These are phyloP conservation scores for Wickerhamiella alocasiicola DNA, from an alignment of 805 yeast species.

Conservation along the genomic window DNA sequence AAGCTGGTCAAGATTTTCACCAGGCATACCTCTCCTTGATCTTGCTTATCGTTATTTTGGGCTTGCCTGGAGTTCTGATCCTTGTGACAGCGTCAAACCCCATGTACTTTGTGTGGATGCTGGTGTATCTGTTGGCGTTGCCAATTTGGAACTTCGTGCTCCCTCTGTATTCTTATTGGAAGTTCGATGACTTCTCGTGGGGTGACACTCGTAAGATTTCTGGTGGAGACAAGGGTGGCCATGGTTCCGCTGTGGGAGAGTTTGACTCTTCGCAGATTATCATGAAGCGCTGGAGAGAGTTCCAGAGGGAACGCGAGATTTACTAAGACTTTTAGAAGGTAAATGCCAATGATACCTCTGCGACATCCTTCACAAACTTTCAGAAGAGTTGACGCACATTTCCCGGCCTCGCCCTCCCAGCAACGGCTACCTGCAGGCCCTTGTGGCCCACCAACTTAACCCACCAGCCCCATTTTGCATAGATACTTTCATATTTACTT, in stretches of 20 bases:
- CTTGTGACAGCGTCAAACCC: constrained; percentile 67
- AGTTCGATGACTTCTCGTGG: constrained; percentile 93
- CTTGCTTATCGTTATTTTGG: constrained; percentile 65
- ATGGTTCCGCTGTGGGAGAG: constrained; percentile 61
- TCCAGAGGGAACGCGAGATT: constrained; percentile 55
- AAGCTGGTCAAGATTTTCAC: constrained; percentile 58
- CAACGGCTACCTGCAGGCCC: too few relatives aligned
- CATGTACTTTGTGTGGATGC: constrained; percentile 66
- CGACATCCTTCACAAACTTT: too few relatives aligned
- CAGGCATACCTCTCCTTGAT: constrained; percentile 69
- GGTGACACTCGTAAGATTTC: constrained; percentile 82
- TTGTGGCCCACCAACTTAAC: too few relatives aligned
- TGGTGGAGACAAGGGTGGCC: constrained; percentile 54
- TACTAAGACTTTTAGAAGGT: neutral
- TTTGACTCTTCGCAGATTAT: constrained; percentile 84
- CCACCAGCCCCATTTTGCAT: too few relatives aligned
- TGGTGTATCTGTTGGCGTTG: constrained; percentile 61
- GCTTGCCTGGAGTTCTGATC: constrained; percentile 73
- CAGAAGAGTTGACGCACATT: too few relatives aligned
- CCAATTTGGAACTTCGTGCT: constrained; percentile 91
- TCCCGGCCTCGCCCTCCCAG: too few relatives aligned
- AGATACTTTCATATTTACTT: too few relatives aligned
- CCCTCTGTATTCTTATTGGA: constrained; percentile 84
- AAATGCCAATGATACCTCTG: too few relatives aligned
- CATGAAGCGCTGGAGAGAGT: constrained; percentile 93